A percentile compares a stretch with the other conserved stretches of the same genome.
These are phyloP conservation scores for Globisporangium camurandrum DNA, from an alignment of 352 stramenopile genomes.

Conservation along the genomic window DNA sequence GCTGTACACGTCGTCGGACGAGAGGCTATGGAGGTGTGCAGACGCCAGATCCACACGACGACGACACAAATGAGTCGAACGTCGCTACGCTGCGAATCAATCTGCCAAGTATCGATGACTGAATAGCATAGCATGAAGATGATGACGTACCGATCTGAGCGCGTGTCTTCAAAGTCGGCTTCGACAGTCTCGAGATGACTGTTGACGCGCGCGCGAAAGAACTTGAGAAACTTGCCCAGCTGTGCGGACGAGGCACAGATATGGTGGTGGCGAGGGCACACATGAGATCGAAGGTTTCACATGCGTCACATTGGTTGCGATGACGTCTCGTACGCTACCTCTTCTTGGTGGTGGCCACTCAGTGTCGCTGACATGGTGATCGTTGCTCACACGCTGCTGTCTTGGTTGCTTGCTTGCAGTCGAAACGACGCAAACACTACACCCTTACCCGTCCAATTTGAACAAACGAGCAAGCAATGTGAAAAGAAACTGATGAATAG, in stretches of 20 bases:
- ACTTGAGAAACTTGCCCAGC: conserved; percentile 81
- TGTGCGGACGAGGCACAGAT: conserved; percentile 6
- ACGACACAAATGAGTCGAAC: neutral
- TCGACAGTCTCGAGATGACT: conserved; percentile 78
- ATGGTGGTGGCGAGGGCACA: neutral
- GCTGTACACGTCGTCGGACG: conserved; percentile 75
- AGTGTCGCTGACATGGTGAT: conserved; percentile 15
- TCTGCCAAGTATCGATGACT: neutral
- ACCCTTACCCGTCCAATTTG: too few species aligned
- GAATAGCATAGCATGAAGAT: neutral
- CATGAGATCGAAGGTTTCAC: neutral
- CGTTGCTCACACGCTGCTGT: neutral
- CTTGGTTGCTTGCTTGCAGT: neutral
- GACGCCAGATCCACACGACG: neutral
- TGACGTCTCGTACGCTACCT: too few species aligned
- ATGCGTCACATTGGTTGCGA: neutral
- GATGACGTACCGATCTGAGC: conserved; percentile 39
- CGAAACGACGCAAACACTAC: too few species aligned
- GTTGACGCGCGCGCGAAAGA: conserved; percentile 70
- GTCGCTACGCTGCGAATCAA: too few species aligned
- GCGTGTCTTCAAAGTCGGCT: conserved; percentile 80
- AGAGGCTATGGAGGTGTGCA: conserved; percentile 24
- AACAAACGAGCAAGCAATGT: too few species aligned
- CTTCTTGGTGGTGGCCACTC: conserved; percentile 52
- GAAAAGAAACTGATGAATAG: too few species aligned